phyloP scores from a whole-genome alignment of 306 rosid genomes.

The Quercus robur region DNA sequence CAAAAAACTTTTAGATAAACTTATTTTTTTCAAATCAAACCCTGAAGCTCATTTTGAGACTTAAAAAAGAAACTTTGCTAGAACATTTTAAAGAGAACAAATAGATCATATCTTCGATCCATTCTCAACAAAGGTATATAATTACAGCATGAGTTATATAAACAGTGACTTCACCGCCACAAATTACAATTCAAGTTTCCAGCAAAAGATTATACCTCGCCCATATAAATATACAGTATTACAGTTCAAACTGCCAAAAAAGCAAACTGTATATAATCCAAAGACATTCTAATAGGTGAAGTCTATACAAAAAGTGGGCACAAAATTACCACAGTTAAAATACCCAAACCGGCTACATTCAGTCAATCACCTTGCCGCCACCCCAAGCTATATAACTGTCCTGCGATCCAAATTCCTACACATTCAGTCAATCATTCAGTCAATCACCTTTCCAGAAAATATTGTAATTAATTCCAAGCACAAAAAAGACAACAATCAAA shows the following conservation, averaged over 20 bases:
- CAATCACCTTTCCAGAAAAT: background rate
- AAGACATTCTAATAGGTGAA: background rate
- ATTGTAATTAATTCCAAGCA: background rate
- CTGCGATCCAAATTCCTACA: constrained; percentile 69
- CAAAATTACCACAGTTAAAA: constrained; percentile 15
- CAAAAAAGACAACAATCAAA: constrained; percentile 9
- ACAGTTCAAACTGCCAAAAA: constrained; percentile 12
- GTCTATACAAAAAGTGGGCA: constrained; percentile 25
- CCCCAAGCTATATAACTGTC: constrained; percentile 67
- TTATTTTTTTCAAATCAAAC: background rate
- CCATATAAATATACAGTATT: background rate
- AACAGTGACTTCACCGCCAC: constrained; percentile 12
- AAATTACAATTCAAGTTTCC: constrained; percentile 16
- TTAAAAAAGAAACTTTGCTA: background rate
- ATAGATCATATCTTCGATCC: constrained; percentile 1
- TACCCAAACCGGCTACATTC: constrained; percentile 1
- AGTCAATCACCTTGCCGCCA: constrained; percentile 41
- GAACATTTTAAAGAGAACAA: background rate
- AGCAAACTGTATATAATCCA: background rate
- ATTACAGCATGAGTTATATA: constrained; percentile 13
- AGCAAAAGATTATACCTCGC: constrained; percentile 8
- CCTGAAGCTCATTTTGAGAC: background rate
- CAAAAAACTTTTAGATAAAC: background rate
- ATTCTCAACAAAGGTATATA: constrained; percentile 9
- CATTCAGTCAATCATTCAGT: too few species aligned